phyloP scores from a whole-genome alignment of 2,329 filamentous ascomycete species.

The Gyromitra esculenta region DNA sequence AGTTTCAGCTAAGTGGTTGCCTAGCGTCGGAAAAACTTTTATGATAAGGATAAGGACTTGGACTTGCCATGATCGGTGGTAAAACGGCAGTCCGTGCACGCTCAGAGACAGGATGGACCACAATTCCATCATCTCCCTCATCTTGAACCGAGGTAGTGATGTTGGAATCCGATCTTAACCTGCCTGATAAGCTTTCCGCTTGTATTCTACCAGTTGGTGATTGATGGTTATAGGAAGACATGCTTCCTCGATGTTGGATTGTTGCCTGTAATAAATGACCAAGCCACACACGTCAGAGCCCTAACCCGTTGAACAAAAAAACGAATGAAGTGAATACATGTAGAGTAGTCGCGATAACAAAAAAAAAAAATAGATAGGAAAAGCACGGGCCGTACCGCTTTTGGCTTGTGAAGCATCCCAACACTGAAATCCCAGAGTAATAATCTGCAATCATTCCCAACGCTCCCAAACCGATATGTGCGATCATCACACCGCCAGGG shows the following conservation, averaged over 20 bases:
- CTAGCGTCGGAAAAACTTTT: slow-evolving; percentile 37
- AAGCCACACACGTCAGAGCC: slow-evolving; percentile 61
- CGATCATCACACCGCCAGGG: slow-evolving; percentile 96
- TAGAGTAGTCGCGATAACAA: slow-evolving; percentile 20
- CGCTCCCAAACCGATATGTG: slow-evolving; percentile 94
- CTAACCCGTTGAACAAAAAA: slow-evolving; percentile 13
- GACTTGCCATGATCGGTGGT: slow-evolving; percentile 84
- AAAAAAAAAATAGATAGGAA: slow-evolving; percentile 53
- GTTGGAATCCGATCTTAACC: slow-evolving; percentile 76
- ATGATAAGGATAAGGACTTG: slow-evolving; percentile 27
- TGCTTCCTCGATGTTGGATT: slow-evolving; percentile 62
- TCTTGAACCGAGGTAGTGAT: slow-evolving; percentile 65
- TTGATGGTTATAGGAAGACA: slow-evolving; percentile 62
- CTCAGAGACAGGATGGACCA: slow-evolving; percentile 85
- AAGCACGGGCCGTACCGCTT: slow-evolving; percentile 70
- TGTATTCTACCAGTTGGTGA: slow-evolving; percentile 69
- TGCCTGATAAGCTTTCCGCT: slow-evolving; percentile 68
- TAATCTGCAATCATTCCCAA: slow-evolving; percentile 90
- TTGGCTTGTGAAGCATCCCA: slow-evolving; percentile 92
- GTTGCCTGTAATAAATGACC: slow-evolving; percentile 62
- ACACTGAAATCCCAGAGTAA: slow-evolving; percentile 98
- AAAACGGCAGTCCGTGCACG: slow-evolving; percentile 83
- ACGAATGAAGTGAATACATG: background rate
- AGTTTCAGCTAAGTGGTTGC: slow-evolving; percentile 33
- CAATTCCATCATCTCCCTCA: slow-evolving; percentile 59